Base-by-base conservation (phyloP, 1,284 basidiomycete genomes). In the Sporisorium reilianum region DNA sequence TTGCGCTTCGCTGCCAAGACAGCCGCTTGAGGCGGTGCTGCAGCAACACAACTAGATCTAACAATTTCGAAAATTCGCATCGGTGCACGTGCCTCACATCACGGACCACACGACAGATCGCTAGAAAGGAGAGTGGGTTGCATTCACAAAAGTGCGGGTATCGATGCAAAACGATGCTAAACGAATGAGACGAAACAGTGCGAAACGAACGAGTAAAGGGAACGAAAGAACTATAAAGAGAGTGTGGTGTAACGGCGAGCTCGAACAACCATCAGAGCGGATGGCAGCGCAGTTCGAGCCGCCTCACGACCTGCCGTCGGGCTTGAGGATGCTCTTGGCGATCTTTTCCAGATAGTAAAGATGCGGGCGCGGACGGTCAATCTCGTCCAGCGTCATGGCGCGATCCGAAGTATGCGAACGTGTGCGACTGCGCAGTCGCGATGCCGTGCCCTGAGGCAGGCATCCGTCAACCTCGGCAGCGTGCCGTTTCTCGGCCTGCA, bases 401-500 rank as follows among this genome's bases (percentile, higher is more conserved):
- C 53, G 56, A 38, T 60, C 64, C 41, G 70, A 67, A 2, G 60
- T 36, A 9, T 50, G 25, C 12, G 70, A 67, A 0, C 46, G 56
- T 12, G 54, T 55, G 3, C 64, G 70, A 36, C 23, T 55, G 30
- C 55, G 57, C 9, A 44, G 16, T 8, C 53, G 61, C 28, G 54
- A 30, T 26, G 41, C 54, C 3, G 49, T 23, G 14, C n/a, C 20
- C 5, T 30, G 34, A 14, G 65, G 53, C 7, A 77, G 28, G 32
- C 61, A 75, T 3, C 65, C 71, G 1, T 58, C 55, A 9, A 79
- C 46, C 49, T 79, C 78, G 42, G 53, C 12, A 23, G 61, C 55
- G 41, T 79, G 78, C 25, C 78, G 58, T 48, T 56, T 56, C 54
- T 75, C 72, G 23, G 78, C 78, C 46, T 75, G 63, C 18, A 78